Evolutionary conservation across 2,329 filamentous ascomycete genomes (phyloP).

Genomic region (Aspergillus pseudonomiae): DNA sequence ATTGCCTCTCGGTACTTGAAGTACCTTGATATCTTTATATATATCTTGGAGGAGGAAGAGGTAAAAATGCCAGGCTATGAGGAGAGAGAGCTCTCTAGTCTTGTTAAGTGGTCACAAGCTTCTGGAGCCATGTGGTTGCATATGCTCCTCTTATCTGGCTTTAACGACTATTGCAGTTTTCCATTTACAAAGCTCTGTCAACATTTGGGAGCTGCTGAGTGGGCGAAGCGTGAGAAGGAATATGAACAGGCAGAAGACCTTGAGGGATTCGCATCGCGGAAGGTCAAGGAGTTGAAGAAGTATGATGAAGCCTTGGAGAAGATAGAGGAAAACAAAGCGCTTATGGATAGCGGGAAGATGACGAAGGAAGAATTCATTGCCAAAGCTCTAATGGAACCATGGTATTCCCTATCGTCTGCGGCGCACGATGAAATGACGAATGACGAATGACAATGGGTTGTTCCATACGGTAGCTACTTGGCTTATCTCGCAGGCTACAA

Average conservation of each 20-base stretch:
- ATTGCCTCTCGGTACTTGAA: conserved; percentile 30
- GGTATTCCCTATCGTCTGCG: too few species aligned
- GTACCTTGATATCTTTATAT: conserved; percentile 33
- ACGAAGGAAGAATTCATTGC: conserved; percentile 29
- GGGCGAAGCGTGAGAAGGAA: conserved; percentile 26
- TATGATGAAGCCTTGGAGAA: conserved; percentile 37
- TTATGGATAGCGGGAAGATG: conserved; percentile 33
- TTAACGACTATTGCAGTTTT: conserved; percentile 35
- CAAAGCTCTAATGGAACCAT: background rate
- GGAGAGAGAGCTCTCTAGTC: conserved; percentile 33
- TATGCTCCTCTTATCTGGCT: conserved; percentile 37
- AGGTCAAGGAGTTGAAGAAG: conserved; percentile 31
- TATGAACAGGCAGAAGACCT: conserved; percentile 20
- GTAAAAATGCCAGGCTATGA: conserved; percentile 27
- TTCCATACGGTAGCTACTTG: too few species aligned
- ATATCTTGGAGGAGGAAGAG: conserved; percentile 37
- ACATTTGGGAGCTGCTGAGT: conserved; percentile 25
- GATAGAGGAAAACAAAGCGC: conserved; percentile 31
- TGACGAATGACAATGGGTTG: too few species aligned
- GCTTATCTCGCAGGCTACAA: too few species aligned
- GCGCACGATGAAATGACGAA: too few species aligned
- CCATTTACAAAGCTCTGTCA: conserved; percentile 33
- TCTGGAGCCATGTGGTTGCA: conserved; percentile 43
- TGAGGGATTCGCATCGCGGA: conserved; percentile 28
- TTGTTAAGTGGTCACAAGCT: conserved; percentile 38